These are phyloP conservation scores for Mimosa bimucronata DNA, from an alignment of 306 rosid species.

Conservation along the genomic window DNA sequence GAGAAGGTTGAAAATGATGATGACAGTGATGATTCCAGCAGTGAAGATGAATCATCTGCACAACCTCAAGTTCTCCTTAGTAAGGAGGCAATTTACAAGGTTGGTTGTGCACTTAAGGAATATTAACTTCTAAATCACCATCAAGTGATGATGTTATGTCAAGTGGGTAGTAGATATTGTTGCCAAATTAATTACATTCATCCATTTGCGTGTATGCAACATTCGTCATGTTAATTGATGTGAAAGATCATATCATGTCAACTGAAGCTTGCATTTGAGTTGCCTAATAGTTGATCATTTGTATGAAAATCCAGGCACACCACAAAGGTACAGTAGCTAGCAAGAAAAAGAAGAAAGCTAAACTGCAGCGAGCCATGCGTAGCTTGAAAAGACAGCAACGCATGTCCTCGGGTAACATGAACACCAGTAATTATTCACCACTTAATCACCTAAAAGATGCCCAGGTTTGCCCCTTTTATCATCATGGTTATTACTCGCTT, in stretches of 20 bases:
- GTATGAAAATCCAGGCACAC: conserved; percentile 60
- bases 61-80: conserved; percentile 60
- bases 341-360: conserved; percentile 89
- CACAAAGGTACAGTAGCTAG: conserved; percentile 86
- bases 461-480: conserved; percentile 59
- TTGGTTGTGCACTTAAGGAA: conserved; percentile 32
- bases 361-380: conserved; percentile 76
- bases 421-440: conserved; percentile 69
- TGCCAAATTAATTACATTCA: not conserved
- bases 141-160: not conserved
- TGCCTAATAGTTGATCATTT: conserved; percentile 7
- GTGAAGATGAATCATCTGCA: conserved; percentile 65
- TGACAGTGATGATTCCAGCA: conserved; percentile 70
- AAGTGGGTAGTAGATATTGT: conserved; percentile 17
- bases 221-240: too few species aligned
- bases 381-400: conserved; percentile 81
- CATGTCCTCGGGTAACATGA: conserved; percentile 56
- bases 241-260: too few species aligned
- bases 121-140: too few species aligned
- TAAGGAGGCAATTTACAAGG: conserved; percentile 80
- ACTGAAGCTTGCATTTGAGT: conserved; percentile 4
- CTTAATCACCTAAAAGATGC: conserved; percentile 85
- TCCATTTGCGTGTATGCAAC: too few species aligned
- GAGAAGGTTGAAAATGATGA: conserved; percentile 78
- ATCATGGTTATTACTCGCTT: conserved; percentile 7